phyloP scores from a whole-genome alignment of 164 flowering plant species.

The Protea cynaroides region DNA sequence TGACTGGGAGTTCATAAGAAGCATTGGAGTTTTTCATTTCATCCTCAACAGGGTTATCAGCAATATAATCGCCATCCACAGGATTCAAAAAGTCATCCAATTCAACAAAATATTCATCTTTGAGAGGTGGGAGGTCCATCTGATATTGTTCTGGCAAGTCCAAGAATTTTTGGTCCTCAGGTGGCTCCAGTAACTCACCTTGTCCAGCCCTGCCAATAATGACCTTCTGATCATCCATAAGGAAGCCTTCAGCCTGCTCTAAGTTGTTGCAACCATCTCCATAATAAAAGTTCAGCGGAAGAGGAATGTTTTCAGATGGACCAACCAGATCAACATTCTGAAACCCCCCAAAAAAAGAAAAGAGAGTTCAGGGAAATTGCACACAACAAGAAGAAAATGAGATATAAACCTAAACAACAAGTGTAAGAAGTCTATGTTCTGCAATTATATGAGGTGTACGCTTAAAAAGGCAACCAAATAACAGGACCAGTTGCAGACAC shows the following conservation, averaged over 20 bases:
- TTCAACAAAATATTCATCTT: slow-evolving; percentile 17
- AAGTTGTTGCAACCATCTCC: slow-evolving; percentile 3
- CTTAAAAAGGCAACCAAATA: too few species aligned
- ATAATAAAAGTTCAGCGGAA: not conserved
- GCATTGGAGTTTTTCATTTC: slow-evolving; percentile 26
- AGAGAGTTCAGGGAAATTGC: not conserved
- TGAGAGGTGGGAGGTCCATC: slow-evolving; percentile 9
- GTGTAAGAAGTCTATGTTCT: too few species aligned
- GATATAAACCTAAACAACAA: too few species aligned
- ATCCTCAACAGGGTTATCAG: slow-evolving; percentile 16
- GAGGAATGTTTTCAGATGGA: slow-evolving; percentile 8
- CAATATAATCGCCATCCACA: slow-evolving; percentile 5
- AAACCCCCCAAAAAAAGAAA: slow-evolving; percentile 8
- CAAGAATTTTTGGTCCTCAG: slow-evolving; percentile 5
- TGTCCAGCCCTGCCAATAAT: slow-evolving; percentile 6
- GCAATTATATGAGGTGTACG: too few species aligned
- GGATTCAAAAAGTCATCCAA: slow-evolving; percentile 19
- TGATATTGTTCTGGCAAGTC: slow-evolving; percentile 4
- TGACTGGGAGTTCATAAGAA: slow-evolving; percentile 13
- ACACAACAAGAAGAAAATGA: not conserved
- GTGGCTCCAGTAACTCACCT: slow-evolving; percentile 6
- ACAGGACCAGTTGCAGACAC: too few species aligned
- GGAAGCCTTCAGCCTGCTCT: not conserved
- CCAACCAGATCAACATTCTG: slow-evolving; percentile 15
- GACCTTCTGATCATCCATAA: slow-evolving; percentile 3